Evolutionary conservation across 257 asterid species (phyloP).

Genomic region (Dorcoceras hygrometricum): DNA sequence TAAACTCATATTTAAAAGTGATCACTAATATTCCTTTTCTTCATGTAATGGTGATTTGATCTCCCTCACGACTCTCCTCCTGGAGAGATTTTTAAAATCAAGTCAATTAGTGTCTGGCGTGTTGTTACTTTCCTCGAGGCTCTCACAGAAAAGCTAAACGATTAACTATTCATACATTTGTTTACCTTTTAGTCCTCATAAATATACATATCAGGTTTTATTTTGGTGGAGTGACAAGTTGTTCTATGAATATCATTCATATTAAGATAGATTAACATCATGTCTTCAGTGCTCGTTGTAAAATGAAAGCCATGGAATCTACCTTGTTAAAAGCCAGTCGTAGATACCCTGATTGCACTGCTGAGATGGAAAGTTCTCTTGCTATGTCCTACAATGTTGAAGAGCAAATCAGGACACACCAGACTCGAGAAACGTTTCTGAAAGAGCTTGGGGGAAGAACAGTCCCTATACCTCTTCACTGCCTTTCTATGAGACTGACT

Average conservation of each 20-base stretch:
- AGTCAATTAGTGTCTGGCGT: not conserved
- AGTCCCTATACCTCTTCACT: slow-evolving; percentile 83
- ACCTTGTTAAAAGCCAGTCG: slow-evolving; percentile 71
- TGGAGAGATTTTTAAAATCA: not conserved
- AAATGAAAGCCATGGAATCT: slow-evolving; percentile 84
- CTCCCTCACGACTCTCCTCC: slow-evolving; percentile 4
- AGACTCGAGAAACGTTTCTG: slow-evolving; percentile 67
- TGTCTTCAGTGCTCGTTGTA: slow-evolving; percentile 71
- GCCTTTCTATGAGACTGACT: slow-evolving; percentile 88
- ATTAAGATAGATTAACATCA: slow-evolving; percentile 19
- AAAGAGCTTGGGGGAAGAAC: slow-evolving; percentile 80
- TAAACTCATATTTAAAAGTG: slow-evolving; percentile 13
- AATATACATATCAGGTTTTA: no score
- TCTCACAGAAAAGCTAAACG: slow-evolving; percentile 4
- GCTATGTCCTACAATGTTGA: slow-evolving; percentile 84
- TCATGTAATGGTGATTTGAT: not conserved
- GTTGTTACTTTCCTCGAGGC: slow-evolving; percentile 8
- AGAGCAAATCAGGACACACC: slow-evolving; percentile 66
- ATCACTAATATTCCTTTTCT: not conserved
- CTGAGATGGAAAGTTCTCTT: slow-evolving; percentile 74
- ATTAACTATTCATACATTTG: slow-evolving; percentile 4
- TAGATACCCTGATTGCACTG: slow-evolving; percentile 79
- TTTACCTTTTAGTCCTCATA: no score
- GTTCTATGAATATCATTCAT: slow-evolving; percentile 11
- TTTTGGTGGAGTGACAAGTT: not conserved